Evolutionary conservation across 139 green algal species (phyloP), one percentile per base, ranked within the genome.

Genomic region (Chlorella sp.): DNA sequence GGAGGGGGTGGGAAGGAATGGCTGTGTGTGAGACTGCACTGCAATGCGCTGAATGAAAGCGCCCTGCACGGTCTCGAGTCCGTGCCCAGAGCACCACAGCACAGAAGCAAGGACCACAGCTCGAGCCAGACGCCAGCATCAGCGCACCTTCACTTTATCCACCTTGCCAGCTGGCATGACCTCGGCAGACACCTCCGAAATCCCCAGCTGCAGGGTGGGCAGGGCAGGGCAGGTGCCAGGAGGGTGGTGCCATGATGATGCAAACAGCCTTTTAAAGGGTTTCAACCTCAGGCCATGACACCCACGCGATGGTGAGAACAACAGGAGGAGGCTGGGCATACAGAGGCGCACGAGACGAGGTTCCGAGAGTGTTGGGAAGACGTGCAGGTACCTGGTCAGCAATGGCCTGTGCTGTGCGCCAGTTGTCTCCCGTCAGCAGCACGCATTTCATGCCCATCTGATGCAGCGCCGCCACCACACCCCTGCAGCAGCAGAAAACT

Each of bases 351-450:
- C 5, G 48, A 57, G 48, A 57, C 9, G 9, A 5, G 48, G 48
- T 57, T 57, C 48, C 9, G 48, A 57, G 9, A 9, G 5, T 5
- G 5, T 57, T 57, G 48, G 9, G 5, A 9, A 57, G 48, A 16
- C 48, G 48, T 57, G 48, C 48, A 9, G 37, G 18, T 57, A 75
- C 57, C 91, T 96, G 88, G 48, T 90, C 81, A 3, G 93, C 95
- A 18, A 99, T 94, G 40, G 96, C 95, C 26, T 93, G 69, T 0
- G 97, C 97, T 5, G 97, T 98, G 78, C 94, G 92, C 94, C 94
- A 95, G 94, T 98, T 99, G 95, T 99, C 97, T 5, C 97, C 97
- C 0, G 97, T 99, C 71, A 99, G 91, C 88, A 97, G 89, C 83
- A 95, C 91, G 73, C 92, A 95, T 73, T 91, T 37, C 75, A 98